phyloP scores from a whole-genome alignment of 2,329 filamentous ascomycete species.

The Beauveria caledonica region DNA sequence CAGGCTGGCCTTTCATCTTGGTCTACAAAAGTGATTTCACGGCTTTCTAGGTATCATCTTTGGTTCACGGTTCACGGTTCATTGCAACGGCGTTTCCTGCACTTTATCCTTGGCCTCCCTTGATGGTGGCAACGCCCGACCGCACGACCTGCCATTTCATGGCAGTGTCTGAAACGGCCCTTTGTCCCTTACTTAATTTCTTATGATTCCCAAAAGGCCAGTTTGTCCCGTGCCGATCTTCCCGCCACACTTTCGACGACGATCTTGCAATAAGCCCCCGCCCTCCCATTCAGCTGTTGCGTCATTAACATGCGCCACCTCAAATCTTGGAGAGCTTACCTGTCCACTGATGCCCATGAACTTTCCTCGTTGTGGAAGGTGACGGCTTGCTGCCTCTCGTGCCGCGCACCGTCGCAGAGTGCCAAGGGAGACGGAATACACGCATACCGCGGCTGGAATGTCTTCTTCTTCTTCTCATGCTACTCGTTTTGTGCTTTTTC shows the following conservation, averaged over 20 bases:
- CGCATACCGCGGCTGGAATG: not conserved
- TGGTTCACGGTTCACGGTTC: conserved; percentile 7
- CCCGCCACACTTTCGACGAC: not conserved
- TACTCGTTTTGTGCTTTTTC: not conserved
- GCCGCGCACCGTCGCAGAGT: not conserved
- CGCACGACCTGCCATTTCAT: not conserved
- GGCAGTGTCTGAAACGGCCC: not conserved
- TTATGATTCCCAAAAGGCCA: conserved; percentile 8
- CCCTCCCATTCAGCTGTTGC: not conserved
- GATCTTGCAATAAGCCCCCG: not conserved
- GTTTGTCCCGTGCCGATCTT: conserved; percentile 5
- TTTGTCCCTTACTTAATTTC: conserved; percentile 6
- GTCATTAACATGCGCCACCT: not conserved
- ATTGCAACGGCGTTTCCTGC: conserved; percentile 10
- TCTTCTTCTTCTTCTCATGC: not conserved
- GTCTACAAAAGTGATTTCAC: conserved; percentile 12
- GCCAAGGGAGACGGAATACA: no score
- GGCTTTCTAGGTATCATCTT: conserved; percentile 4
- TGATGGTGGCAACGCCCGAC: not conserved
- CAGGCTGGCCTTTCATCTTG: conserved; percentile 7
- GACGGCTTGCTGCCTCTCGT: not conserved
- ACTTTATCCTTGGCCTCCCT: not conserved
- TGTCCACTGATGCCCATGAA: not conserved
- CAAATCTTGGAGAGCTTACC: not conserved
- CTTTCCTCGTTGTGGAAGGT: not conserved